Evolutionary conservation across 371 early-diverging fungal species (phyloP).

Genomic region (Paraphysoderma sedebokerense): DNA sequence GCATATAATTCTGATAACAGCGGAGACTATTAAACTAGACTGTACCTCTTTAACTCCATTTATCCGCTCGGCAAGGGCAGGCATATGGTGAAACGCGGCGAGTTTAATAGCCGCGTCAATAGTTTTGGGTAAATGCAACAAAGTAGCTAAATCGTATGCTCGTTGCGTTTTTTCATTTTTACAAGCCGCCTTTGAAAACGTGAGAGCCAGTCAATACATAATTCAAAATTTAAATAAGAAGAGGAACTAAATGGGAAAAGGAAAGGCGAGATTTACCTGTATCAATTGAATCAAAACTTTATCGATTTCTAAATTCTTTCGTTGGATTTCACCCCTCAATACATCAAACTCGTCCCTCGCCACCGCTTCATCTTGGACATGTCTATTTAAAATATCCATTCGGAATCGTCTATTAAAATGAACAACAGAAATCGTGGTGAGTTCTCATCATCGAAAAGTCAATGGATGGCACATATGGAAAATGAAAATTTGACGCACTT

Average conservation of each 20-base stretch:
- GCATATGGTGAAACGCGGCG: conserved; percentile 41
- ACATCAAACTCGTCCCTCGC: conserved; percentile 21
- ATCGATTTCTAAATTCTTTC: conserved; percentile 48
- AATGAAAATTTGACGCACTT: conserved; percentile 11
- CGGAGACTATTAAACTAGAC: too few relatives aligned
- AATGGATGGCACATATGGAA: background rate
- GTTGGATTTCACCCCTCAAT: conserved; percentile 15
- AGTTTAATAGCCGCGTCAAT: conserved; percentile 66
- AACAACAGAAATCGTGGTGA: background rate
- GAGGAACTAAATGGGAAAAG: background rate
- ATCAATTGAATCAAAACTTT: conserved; percentile 53
- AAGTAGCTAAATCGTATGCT: conserved; percentile 50
- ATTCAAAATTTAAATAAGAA: background rate
- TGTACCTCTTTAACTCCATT: conserved; percentile 49
- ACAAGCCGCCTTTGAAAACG: conserved; percentile 34
- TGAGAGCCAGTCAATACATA: background rate
- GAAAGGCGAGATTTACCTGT: conserved; percentile 22
- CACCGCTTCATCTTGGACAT: conserved; percentile 28
- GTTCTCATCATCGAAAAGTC: background rate
- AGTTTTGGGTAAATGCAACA: conserved; percentile 33
- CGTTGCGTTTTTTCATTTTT: conserved; percentile 45
- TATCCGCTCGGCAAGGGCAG: conserved; percentile 58
- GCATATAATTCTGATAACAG: too few relatives aligned
- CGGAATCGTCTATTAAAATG: conserved; percentile 13
- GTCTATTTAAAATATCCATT: conserved; percentile 20